Evolutionary conservation across 768 basidiomycete genomes (phyloP), one percentile per base, ranked within the genome.

Genomic region (Collybia nuda): DNA sequence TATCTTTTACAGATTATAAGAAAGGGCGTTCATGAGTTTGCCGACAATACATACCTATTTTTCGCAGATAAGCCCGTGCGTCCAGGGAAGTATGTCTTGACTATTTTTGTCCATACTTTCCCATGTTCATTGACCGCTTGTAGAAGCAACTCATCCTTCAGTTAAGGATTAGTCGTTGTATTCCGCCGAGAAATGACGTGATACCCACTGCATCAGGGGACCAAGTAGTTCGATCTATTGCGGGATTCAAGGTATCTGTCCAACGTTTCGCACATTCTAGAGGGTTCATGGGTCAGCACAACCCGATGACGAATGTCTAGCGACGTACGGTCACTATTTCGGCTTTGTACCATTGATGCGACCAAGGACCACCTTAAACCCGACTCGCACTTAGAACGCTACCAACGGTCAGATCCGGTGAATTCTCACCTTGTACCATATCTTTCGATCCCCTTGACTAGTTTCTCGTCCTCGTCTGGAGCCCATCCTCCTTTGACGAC

Each of bases 401-500:
- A 44, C 5, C 15, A 22, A 38, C 26, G 29, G 4, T 5, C 3
- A 41, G 22, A 11, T 21, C 23, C 11, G 17, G 18, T 11, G 17
- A 6, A 23, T 15, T 42, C 69, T 52, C 60, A 80, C 79, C 77
- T 75, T 50, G 80, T 81, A 5, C 81, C 81, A 57, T 78, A 80
- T 52, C 72, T 69, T 35, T 81, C 77, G 32, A 83, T 81, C 18
- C 79, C 81, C 55, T 76, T 74, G 42, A 81, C 73, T 8, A 83
- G 68, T 29, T 77, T 73, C 63, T 80, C 78, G 53, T 83, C 81
- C 59, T 83, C 81, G 47, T 83, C 80, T 5, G 79, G 76, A 2
- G 80, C 73, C 81, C 81, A 83, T 8, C 80, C 80, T 40, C 81
- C 81, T 59, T 82, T 82, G 23, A 80, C 78, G 21, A 82, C 80